Conservation (phyloP, 768 basidiomycete species). For the Trametes punicea region DNA sequence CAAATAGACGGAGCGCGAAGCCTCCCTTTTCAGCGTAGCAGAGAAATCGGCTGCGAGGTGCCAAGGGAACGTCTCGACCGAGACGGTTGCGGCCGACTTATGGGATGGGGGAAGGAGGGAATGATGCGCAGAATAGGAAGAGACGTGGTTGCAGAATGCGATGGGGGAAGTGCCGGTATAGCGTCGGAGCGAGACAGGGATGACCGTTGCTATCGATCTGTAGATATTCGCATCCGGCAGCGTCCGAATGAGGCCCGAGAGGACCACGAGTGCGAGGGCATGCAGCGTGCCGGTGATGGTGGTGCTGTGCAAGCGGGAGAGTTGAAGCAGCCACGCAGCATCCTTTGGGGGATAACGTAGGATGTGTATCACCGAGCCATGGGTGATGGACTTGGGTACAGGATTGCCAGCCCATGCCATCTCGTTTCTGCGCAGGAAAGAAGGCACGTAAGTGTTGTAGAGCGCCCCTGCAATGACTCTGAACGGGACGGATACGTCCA, state of each 20-base stretch:
- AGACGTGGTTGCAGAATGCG: conserved; percentile 36
- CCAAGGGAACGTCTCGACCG: conserved; percentile 28
- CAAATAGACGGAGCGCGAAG: conserved; percentile 20
- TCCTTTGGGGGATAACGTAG: conserved; percentile 28
- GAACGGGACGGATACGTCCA: conserved; percentile 31
- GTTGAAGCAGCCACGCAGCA: conserved; percentile 19
- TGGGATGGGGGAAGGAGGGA: conserved; percentile 19
- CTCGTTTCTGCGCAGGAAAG: conserved; percentile 26
- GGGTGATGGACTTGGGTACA: conserved; percentile 17
- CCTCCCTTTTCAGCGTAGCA: conserved; percentile 25
- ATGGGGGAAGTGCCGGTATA: conserved; percentile 27
- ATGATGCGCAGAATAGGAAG: conserved; percentile 23
- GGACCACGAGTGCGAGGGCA: conserved; percentile 27
- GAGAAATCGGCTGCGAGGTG: conserved; percentile 29
- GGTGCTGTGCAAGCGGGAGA: conserved; percentile 32
- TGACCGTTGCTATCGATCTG: conserved; percentile 16
- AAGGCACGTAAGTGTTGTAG: conserved; percentile 27
- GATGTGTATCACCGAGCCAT: conserved; percentile 29
- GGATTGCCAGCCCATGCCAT: conserved; percentile 34
- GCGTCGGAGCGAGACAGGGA: conserved; percentile 36
- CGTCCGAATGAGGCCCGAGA: conserved; percentile 29
- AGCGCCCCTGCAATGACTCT: conserved; percentile 22
- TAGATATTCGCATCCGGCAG: conserved; percentile 4
- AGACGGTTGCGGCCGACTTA: not conserved
- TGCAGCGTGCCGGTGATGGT: conserved; percentile 34